Evolutionary conservation across 1,284 basidiomycete species (phyloP), one percentile per base, ranked within the genome.

Genomic region (Neolentinus lepideus): DNA sequence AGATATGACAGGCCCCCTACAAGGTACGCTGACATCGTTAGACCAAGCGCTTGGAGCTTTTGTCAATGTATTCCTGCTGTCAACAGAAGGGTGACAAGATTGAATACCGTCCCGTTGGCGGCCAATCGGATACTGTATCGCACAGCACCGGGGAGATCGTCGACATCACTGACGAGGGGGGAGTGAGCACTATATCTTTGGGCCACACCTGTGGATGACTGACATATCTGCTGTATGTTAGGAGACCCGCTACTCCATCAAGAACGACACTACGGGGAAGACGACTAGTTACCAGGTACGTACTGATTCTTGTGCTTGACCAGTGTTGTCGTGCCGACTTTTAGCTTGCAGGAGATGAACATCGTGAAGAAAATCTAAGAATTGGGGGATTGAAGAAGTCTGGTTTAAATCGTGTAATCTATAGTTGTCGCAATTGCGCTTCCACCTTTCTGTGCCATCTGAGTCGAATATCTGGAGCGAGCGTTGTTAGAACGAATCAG

Each of bases 91-190:
- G 74, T 52, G 72, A 77, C 57, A 69, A 65, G 56, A 72, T 77
- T 58, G 71, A 75, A 58, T 78, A 77, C 58, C 67, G 71, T 56
- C 72, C 73, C 45, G 69, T 77, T 27, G 76, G 75, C 21, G 74
- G 74, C 19, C 61, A 53, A 2, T 38, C 55, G 22, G 73, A 76
- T 58, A 74, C 72, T 22, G 70, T 76, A 50, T 61, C 72, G 2
- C 70, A 72, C 60, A 71, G 68, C 10, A 64, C 62, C 10, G 75
- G 75, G 16, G 63, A 67, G 22, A 70, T 77, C 31, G 64, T 70
- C 38, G 55, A 69, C 2, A 61, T 76, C 26, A 47, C 60, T 2
- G 66, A 65, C 26, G 61, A 62, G 2, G 69, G 66, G 16, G 71
- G 67, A 9, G 64, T 67, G 50, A 53, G 65, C 2, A 22, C 10